Evolutionary conservation across 495 filamentous ascomycete genomes (phyloP), one percentile per base, ranked within the genome.

Genomic region (Aspergillus taichungensis): DNA sequence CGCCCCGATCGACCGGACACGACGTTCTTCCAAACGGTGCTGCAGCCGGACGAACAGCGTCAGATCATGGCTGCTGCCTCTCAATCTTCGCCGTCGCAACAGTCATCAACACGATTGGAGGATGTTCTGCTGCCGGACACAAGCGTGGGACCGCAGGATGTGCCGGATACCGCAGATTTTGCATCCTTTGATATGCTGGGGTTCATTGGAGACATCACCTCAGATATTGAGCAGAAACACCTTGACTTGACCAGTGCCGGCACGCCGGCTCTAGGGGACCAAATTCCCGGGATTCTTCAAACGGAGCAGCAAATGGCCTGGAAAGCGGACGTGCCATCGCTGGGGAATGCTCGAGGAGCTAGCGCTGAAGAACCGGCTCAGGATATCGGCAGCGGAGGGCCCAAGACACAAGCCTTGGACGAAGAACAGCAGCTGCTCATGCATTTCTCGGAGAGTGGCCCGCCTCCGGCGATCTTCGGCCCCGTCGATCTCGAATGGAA

Each of bases 161-260:
- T 24, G 18, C 18, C 2, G 18, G 18, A 24, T 24, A 24, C 46
- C 27, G 9, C 40, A 1, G 56, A 62, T 13, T 34, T 37, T 27
- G 6, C n/a, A 7, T 45, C 51, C 1, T 69, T 69, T 37, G 66
- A 69, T 42, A 67, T 69, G 57, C 63, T 69, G 28, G 56, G 56
- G 1, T 67, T 67, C 36, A 69, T 69, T 45, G 66, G 63, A 30
- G 63, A 60, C 6, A 64, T 69, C 10, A 67, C 62, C 1, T 64
- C 63, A 3, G 66, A 66, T 31, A 46, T 69, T 32, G 58, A 67
- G 32, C 66, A 67, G 44, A 69, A 64, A 42, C 63, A 67, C 45
- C 45, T 62, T 8, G 59, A 69, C 27, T 40, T 69, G 44, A 59
- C 59, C 2, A 59, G 39, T 11, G 14, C 60, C 39, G 60, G 60